A percentile compares a stretch with the other conserved stretches of the same genome.
phyloP scores from a whole-genome alignment of 257 asterid genomes.

The Apocynum venetum region DNA sequence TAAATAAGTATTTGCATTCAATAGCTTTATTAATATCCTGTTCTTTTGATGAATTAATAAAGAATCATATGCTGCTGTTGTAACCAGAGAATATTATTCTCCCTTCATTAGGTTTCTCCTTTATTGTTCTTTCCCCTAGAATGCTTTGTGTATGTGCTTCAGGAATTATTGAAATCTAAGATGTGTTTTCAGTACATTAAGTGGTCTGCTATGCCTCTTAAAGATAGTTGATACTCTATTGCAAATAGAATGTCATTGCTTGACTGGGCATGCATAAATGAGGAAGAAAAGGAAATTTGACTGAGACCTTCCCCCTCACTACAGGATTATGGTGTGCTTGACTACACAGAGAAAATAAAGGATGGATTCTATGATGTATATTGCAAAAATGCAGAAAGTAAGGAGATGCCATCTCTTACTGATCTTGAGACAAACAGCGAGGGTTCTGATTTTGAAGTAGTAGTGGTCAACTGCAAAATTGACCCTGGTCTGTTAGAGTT shows the following conservation, averaged over 20 bases:
- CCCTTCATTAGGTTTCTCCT: background rate
- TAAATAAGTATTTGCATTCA: too few relatives aligned
- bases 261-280: background rate
- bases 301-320: conserved; percentile 1
- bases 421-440: conserved; percentile 73
- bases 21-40: background rate
- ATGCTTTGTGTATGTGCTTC: background rate
- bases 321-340: conserved; percentile 84
- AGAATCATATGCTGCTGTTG: background rate
- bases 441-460: conserved; percentile 73
- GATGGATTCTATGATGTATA: conserved; percentile 96
- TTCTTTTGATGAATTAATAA: background rate
- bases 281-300: background rate
- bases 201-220: background rate
- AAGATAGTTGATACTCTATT: background rate
- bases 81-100: too few relatives aligned
- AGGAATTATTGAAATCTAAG: background rate
- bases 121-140: background rate
- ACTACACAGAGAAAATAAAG: conserved; percentile 82
- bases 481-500: conserved; percentile 93
- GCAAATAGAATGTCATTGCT: background rate
- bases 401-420: conserved; percentile 92
- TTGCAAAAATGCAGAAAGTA: conserved; percentile 54
- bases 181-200: background rate
- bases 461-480: conserved; percentile 65